Percentiles rank a stretch among this genome's conserved stretches.
Evolutionary conservation across 345 rosid genomes (phyloP).

Genomic region (Anacardium occidentale): DNA sequence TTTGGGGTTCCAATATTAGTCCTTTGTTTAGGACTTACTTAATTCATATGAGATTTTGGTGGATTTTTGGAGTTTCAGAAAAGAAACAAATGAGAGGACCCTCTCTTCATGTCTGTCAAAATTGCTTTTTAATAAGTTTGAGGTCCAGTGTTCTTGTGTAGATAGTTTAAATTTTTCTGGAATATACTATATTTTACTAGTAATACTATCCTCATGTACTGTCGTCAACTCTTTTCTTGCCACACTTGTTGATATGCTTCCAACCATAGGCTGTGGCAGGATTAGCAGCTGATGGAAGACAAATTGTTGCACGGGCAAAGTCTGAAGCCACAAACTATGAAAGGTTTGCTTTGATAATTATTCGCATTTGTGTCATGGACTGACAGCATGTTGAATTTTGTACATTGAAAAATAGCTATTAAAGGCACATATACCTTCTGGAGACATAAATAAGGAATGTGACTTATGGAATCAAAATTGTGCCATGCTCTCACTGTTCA

Average conservation of each 20-base stretch:
- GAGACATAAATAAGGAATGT: neutral
- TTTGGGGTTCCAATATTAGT: neutral
- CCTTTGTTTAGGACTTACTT: neutral
- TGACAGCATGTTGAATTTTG: neutral
- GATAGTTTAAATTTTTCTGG: neutral
- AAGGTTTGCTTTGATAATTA: constrained; percentile 42
- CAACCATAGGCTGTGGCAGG: constrained; percentile 87
- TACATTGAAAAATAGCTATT: neutral
- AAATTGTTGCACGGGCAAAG: constrained; percentile 90
- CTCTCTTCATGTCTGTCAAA: neutral
- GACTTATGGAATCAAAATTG: neutral
- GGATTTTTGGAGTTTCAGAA: neutral
- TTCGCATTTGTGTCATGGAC: neutral
- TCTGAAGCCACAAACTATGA: constrained; percentile 85
- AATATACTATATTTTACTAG: neutral
- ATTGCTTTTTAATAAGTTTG: neutral
- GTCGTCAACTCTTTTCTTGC: neutral
- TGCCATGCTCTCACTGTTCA: neutral
- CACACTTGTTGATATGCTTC: neutral
- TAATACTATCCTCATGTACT: neutral
- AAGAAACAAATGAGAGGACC: too few relatives aligned
- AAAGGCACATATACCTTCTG: neutral
- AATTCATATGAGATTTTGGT: neutral
- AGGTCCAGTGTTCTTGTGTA: neutral
- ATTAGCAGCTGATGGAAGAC: constrained; percentile 98